These are phyloP conservation scores for Warburgia ugandensis DNA, from an alignment of 164 flowering plant genomes.

Conservation along the genomic window DNA sequence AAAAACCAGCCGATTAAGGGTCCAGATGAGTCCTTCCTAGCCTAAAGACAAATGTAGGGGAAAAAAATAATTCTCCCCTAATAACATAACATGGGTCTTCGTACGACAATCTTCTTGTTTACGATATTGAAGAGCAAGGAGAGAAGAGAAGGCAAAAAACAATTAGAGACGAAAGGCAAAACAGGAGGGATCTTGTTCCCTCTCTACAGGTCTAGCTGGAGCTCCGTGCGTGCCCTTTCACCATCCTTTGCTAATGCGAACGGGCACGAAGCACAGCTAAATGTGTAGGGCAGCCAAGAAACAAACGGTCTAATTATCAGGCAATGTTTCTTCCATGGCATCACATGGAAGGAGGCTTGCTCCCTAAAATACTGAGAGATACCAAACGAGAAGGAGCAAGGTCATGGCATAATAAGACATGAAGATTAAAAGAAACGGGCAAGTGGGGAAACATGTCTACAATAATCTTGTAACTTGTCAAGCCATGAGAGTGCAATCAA, in stretches of 20 bases:
- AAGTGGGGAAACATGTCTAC: slow-evolving; percentile 28
- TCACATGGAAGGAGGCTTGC: neutral
- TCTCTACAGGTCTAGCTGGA: slow-evolving; percentile 1
- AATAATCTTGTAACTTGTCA: slow-evolving; percentile 22
- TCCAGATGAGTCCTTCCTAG: no score
- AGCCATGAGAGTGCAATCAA: neutral
- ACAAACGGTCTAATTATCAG: slow-evolving; percentile 6
- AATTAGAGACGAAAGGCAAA: slow-evolving; percentile 26
- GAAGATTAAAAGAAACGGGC: slow-evolving; percentile 3
- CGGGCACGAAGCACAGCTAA: slow-evolving; percentile 15
- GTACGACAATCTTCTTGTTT: no score
- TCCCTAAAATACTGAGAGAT: neutral
- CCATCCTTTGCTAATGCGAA: neutral
- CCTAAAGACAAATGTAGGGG: no score
- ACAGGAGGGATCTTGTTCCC: slow-evolving; percentile 27
- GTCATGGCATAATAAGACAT: neutral
- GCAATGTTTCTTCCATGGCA: slow-evolving; percentile 1
- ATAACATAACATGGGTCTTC: no score
- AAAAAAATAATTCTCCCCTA: no score
- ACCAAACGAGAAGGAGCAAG: neutral
- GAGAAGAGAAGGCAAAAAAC: no score
- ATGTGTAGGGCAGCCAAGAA: slow-evolving; percentile 21
- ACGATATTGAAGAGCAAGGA: no score
- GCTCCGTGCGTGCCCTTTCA: no score
- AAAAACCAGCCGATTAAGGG: no score